A percentile compares a stretch with the other conserved stretches of the same genome.
phyloP scores from a whole-genome alignment of 2,329 filamentous ascomycete species.

The Neonectria coccinea region DNA sequence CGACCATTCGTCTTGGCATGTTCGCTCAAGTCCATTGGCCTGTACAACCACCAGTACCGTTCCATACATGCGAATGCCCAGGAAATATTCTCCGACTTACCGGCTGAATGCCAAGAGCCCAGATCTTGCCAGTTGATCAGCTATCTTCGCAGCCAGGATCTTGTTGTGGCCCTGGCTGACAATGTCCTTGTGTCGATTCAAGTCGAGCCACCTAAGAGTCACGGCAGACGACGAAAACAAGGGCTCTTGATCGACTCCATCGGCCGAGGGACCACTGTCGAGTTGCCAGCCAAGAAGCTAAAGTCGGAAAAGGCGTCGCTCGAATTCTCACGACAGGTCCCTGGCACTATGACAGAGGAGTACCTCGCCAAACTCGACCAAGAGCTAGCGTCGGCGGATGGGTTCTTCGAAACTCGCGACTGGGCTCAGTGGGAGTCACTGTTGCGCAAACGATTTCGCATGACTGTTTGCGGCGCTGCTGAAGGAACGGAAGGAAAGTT shows the following conservation, averaged over 20 bases:
- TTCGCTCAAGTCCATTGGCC: constrained; percentile 65
- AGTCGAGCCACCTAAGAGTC: constrained; percentile 69
- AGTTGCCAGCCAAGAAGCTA: constrained; percentile 50
- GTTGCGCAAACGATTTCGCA: constrained; percentile 61
- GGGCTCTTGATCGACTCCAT: constrained; percentile 80
- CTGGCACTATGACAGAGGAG: constrained; percentile 63
- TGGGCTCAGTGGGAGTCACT: constrained; percentile 63
- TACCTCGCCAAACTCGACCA: constrained; percentile 60
- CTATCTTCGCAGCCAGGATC: constrained; percentile 74
- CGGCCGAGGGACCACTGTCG: constrained; percentile 68
- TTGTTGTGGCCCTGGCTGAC: constrained; percentile 73
- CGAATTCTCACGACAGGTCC: constrained; percentile 54
- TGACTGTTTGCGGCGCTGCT: constrained; percentile 49
- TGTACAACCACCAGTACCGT: constrained; percentile 78
- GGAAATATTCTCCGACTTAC: constrained; percentile 58
- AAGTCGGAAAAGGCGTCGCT: constrained; percentile 47
- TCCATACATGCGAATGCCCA: constrained; percentile 66
- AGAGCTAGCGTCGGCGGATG: constrained; percentile 62
- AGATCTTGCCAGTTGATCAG: constrained; percentile 61
- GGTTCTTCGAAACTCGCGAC: constrained; percentile 59
- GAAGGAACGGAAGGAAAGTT: constrained; percentile 36
- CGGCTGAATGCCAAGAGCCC: constrained; percentile 51
- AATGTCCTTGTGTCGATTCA: constrained; percentile 76
- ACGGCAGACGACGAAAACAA: constrained; percentile 67
- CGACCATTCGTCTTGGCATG: constrained; percentile 73